These are phyloP conservation scores for Trichoderma sp. DNA, from an alignment of 2,329 filamentous ascomycete species.

Conservation along the genomic window DNA sequence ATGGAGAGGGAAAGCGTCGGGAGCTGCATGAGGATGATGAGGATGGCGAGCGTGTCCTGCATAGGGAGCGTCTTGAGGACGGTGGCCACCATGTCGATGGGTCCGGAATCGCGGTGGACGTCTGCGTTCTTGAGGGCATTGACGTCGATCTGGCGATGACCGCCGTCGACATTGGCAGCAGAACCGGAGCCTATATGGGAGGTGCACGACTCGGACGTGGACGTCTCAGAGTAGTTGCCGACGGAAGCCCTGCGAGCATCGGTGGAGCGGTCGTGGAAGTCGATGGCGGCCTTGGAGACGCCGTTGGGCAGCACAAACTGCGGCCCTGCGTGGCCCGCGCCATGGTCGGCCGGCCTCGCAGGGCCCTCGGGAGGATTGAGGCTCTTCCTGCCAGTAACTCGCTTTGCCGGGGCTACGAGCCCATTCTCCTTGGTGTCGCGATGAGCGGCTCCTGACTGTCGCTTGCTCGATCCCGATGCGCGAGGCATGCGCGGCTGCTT, in stretches of 20 bases:
- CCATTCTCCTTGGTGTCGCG: slow-evolving; percentile 81
- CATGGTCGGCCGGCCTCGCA: slow-evolving; percentile 36
- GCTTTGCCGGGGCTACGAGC: slow-evolving; percentile 60
- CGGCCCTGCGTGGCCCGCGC: slow-evolving; percentile 33
- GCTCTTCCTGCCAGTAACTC: slow-evolving; percentile 44
- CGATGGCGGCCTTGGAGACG: slow-evolving; percentile 32
- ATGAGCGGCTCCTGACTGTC: slow-evolving; percentile 61
- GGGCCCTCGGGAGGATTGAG: slow-evolving; percentile 44
- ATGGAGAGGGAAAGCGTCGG: slow-evolving; percentile 83
- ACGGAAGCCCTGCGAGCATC: slow-evolving; percentile 49
- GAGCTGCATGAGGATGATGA: slow-evolving; percentile 91
- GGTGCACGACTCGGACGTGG: slow-evolving; percentile 51
- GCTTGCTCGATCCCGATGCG: slow-evolving; percentile 57
- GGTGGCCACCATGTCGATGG: slow-evolving; percentile 75
- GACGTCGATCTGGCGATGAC: slow-evolving; percentile 66
- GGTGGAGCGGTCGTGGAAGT: slow-evolving; percentile 41
- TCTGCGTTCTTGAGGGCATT: slow-evolving; percentile 66
- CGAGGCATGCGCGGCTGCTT: slow-evolving; percentile 57
- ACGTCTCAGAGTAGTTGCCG: slow-evolving; percentile 53
- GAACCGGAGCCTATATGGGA: slow-evolving; percentile 37
- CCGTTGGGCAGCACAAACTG: slow-evolving; percentile 33
- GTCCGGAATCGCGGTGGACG: slow-evolving; percentile 68
- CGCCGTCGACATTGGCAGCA: slow-evolving; percentile 41
- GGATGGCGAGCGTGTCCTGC: slow-evolving; percentile 91
- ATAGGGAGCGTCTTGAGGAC: slow-evolving; percentile 88